A percentile compares a stretch with the other conserved stretches of the same genome.
Evolutionary conservation across 371 early-diverging fungal genomes (phyloP).

Genomic region (Phascolomyces articulosus): DNA sequence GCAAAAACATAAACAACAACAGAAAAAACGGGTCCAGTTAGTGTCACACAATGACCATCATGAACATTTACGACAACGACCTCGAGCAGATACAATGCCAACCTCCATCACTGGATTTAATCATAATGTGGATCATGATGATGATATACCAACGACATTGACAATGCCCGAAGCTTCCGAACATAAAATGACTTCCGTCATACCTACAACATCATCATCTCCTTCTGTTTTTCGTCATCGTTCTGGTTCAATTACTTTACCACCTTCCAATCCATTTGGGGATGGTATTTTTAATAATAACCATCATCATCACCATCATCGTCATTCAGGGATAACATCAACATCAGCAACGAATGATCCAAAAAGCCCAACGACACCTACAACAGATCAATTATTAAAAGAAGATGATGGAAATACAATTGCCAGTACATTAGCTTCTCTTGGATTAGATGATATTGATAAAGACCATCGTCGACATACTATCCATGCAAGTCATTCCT

Average conservation of each 20-base stretch:
- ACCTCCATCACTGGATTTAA: too few species aligned
- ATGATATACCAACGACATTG: too few species aligned
- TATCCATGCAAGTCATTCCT: slow-evolving; percentile 30
- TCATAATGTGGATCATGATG: too few species aligned
- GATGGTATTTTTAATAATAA: slow-evolving; percentile 22
- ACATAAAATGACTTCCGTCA: too few species aligned
- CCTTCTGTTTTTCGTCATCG: slow-evolving; percentile 50
- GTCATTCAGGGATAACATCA: too few species aligned
- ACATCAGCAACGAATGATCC: too few species aligned
- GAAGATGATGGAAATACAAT: slow-evolving; percentile 57
- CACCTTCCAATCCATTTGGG: slow-evolving; percentile 22
- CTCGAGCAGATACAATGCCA: slow-evolving; percentile 27
- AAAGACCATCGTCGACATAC: slow-evolving; percentile 5
- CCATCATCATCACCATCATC: too few species aligned
- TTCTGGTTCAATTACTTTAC: slow-evolving; percentile 48
- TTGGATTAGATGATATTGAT: slow-evolving; percentile 67
- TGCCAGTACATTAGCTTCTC: slow-evolving; percentile 68
- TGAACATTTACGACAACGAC: slow-evolving; percentile 6
- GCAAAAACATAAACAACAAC: slow-evolving; percentile 1
- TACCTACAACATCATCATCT: slow-evolving; percentile 16
- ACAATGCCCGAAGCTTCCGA: too few species aligned
- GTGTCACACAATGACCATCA: slow-evolving; percentile 11
- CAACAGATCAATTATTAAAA: slow-evolving; percentile 38
- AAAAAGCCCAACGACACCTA: slow-evolving; percentile 38
- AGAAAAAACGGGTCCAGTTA: slow-evolving; percentile 11